A percentile compares a stretch with the other conserved stretches of the same genome.
These are phyloP conservation scores for Malus domestica DNA, from an alignment of 306 rosid species.

Conservation along the genomic window DNA sequence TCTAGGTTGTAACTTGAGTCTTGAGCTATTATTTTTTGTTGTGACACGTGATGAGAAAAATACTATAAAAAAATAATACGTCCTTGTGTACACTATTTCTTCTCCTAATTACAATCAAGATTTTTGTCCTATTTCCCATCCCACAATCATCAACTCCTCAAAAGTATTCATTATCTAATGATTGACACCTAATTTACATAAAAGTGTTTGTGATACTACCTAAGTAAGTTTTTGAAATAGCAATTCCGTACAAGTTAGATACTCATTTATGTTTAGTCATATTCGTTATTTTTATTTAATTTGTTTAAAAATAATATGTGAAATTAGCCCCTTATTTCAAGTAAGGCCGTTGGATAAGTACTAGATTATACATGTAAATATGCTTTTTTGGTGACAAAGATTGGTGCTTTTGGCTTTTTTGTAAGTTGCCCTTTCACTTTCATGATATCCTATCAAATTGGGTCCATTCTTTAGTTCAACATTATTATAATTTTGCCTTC, in stretches of 20 bases:
- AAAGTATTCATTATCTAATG: no score
- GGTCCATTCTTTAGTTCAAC: background rate
- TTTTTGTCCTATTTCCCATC: no score
- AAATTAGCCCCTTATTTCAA: no score
- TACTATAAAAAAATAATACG: no score
- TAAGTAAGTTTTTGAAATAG: background rate
- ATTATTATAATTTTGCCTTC: no score
- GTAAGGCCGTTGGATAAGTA: background rate
- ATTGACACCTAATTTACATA: background rate
- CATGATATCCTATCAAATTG: background rate
- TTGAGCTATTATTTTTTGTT: no score
- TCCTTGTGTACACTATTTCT: accelerated
- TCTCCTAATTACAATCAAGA: background rate
- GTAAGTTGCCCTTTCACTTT: background rate
- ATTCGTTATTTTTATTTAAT: no score
- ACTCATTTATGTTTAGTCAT: no score
- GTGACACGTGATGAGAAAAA: no score
- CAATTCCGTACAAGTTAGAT: background rate
- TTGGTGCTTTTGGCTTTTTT: background rate
- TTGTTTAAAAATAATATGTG: no score
- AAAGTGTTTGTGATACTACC: background rate
- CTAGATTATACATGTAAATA: background rate
- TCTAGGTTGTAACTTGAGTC: no score
- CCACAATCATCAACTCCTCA: no score
- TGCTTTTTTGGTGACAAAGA: background rate